Evolutionary conservation across 1,284 basidiomycete genomes (phyloP).

Genomic region (Spongispora temasekensis): DNA sequence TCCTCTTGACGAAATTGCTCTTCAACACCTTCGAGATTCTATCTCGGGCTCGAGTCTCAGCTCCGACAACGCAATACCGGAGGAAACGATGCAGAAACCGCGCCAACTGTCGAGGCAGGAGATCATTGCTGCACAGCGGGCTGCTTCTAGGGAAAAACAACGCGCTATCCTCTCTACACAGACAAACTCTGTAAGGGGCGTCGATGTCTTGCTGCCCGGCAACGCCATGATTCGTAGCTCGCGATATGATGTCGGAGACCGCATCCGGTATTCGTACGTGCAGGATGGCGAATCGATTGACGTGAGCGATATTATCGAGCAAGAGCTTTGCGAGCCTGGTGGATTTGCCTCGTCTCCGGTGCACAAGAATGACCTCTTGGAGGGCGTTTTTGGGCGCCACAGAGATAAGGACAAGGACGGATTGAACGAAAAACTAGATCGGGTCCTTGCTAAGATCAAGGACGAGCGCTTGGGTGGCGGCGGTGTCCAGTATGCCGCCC

Average conservation of each 20-base stretch:
- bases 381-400: constrained; percentile 62
- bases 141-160: constrained; percentile 81
- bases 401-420: constrained; percentile 57
- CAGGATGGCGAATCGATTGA: constrained; percentile 88
- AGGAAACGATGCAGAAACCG: constrained; percentile 28
- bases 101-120: constrained; percentile 74
- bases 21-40: constrained; percentile 71
- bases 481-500: constrained; percentile 21
- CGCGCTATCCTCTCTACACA: constrained; percentile 84
- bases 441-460: constrained; percentile 78
- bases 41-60: constrained; percentile 46
- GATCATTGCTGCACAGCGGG: constrained; percentile 91
- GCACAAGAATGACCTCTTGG: constrained; percentile 62
- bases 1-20: constrained; percentile 74
- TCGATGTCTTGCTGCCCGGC: constrained; percentile 84
- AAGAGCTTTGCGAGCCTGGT: constrained; percentile 67
- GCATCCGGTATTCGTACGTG: constrained; percentile 90
- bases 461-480: constrained; percentile 48
- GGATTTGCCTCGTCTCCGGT: constrained; percentile 23
- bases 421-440: constrained; percentile 72
- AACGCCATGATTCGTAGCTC: constrained; percentile 85
- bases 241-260: constrained; percentile 65
- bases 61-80: constrained; percentile 42
- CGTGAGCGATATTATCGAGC: constrained; percentile 89
- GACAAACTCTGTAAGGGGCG: constrained; percentile 79